phyloP scores from a whole-genome alignment of 495 filamentous ascomycete species.

The Acidiella bohemica region DNA sequence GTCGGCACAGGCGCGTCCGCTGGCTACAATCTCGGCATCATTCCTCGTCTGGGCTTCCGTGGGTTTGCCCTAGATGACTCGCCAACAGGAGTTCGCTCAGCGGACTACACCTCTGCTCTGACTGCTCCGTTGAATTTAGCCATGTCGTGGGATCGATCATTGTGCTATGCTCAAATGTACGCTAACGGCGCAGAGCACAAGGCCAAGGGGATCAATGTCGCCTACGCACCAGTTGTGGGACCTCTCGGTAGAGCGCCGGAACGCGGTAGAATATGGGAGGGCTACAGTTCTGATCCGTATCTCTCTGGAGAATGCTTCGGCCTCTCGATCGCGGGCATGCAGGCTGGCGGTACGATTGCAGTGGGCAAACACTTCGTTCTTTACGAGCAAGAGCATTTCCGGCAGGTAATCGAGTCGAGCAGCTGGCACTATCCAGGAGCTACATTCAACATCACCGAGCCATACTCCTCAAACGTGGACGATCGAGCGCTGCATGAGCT shows the following conservation, averaged over 20 bases:
- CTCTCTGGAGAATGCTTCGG: slow-evolving; percentile 29
- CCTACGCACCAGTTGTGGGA: slow-evolving; percentile 48
- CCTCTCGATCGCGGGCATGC: slow-evolving; percentile 28
- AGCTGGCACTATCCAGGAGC: slow-evolving; percentile 75
- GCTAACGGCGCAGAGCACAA: neutral
- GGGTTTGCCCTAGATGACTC: slow-evolving; percentile 80
- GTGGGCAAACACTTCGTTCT: slow-evolving; percentile 28
- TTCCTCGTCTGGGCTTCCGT: slow-evolving; percentile 62
- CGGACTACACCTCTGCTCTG: slow-evolving; percentile 30
- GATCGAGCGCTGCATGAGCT: slow-evolving; percentile 89
- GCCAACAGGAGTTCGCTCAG: slow-evolving; percentile 63
- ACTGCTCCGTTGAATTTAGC: slow-evolving; percentile 29
- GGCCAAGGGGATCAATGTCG: neutral
- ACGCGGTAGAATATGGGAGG: slow-evolving; percentile 75
- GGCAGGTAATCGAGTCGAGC: slow-evolving; percentile 38
- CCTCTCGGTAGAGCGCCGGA: slow-evolving; percentile 52
- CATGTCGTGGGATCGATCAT: slow-evolving; percentile 29
- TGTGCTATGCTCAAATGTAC: slow-evolving; percentile 25
- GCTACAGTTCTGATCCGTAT: slow-evolving; percentile 31
- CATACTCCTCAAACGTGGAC: slow-evolving; percentile 70
- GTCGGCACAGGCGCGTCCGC: slow-evolving; percentile 69
- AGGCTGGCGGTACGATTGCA: slow-evolving; percentile 26
- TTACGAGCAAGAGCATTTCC: slow-evolving; percentile 52
- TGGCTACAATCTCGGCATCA: slow-evolving; percentile 57
- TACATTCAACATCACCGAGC: slow-evolving; percentile 57